These are phyloP conservation scores for Tetracladium maxilliforme DNA, from an alignment of 2,329 filamentous ascomycete species.

Conservation along the genomic window DNA sequence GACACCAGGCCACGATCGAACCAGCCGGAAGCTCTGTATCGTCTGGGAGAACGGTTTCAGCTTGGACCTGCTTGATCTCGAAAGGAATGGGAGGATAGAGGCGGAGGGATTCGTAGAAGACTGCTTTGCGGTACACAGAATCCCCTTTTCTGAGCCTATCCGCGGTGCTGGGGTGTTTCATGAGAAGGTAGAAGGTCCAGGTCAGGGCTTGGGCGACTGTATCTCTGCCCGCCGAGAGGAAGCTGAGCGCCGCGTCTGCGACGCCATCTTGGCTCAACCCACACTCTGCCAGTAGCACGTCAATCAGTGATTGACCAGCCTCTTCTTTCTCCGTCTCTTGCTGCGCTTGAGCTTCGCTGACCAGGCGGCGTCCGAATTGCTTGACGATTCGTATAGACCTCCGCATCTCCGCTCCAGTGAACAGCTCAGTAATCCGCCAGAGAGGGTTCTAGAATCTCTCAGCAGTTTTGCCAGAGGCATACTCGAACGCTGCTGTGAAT, in stretches of 20 bases:
- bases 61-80: constrained; percentile 45
- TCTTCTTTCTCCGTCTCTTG: constrained; percentile 4
- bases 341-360: constrained; percentile 6
- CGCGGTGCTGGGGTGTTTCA: constrained; percentile 28
- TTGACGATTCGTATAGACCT: constrained; percentile 33
- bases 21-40: constrained; percentile 38
- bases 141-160: constrained; percentile 23
- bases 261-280: no score
- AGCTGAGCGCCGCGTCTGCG: constrained; percentile 50
- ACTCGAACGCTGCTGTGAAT: constrained; percentile 46
- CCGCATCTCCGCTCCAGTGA: constrained; percentile 32
- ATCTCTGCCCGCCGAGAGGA: constrained; percentile 48
- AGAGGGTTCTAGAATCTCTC: constrained; percentile 52
- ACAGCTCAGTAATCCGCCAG: constrained; percentile 40
- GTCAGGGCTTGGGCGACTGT: constrained; percentile 51
- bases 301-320: constrained; percentile 1
- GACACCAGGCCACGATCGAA: constrained; percentile 45
- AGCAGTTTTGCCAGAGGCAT: constrained; percentile 43
- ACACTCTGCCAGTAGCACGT: constrained; percentile 1
- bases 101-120: constrained; percentile 46
- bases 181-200: constrained; percentile 47
- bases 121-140: constrained; percentile 33
- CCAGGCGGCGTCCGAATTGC: constrained; percentile 31
- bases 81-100: constrained; percentile 51
- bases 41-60: constrained; percentile 38